Evolutionary conservation across 2,329 filamentous ascomycete species (phyloP), one percentile per base, ranked within the genome.

Genomic region (Sarocladiaceae sp.): DNA sequence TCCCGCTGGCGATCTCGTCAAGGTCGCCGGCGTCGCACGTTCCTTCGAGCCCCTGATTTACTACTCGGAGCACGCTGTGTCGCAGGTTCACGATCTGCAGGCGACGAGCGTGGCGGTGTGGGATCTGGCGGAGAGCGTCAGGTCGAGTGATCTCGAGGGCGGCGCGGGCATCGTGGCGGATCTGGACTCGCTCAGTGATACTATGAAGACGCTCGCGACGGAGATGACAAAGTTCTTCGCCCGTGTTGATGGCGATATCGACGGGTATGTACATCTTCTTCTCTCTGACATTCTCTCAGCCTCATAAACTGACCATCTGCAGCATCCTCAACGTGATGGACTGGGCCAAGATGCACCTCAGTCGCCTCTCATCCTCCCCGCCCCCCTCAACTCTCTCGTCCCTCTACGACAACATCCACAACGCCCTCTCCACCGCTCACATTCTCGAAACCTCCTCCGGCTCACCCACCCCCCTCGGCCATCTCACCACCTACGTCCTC

Each of bases 321-420:
- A 83, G 85, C 48, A 95, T 96, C 53, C 74, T 97, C 27, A 84
- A 93, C 48, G 88, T 94, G 43, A 96, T 97, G 89, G 88, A 95
- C 59, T 96, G 91, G 91, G 87, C 88, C 12, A 85, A 85, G 58
- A 82, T 89, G 51, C 89, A 96, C 62, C 78, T 97, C 12, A 73
- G 81, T 48, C 81, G 82, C 35, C 69, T 93, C 46, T 77, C 80
- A 49, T 71, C 72, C 18, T 67, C 76, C 16, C 78, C 81, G 6
- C 74, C 77, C 1, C 75, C 80, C 26, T 65, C 61, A 4, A 60
- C 60, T 2, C 67, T 94, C 18, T 78, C 83, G 15, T 80, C 80
- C 11, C 78, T 85, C 33, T 88, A 89, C 59, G 85, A 88, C 62
- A 95, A 94, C 59, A 70, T 95, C 39, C 87, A 95, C 69, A 82